These are phyloP conservation scores for Dalbergia cochinchinensis DNA, from an alignment of 306 rosid species.

Conservation along the genomic window DNA sequence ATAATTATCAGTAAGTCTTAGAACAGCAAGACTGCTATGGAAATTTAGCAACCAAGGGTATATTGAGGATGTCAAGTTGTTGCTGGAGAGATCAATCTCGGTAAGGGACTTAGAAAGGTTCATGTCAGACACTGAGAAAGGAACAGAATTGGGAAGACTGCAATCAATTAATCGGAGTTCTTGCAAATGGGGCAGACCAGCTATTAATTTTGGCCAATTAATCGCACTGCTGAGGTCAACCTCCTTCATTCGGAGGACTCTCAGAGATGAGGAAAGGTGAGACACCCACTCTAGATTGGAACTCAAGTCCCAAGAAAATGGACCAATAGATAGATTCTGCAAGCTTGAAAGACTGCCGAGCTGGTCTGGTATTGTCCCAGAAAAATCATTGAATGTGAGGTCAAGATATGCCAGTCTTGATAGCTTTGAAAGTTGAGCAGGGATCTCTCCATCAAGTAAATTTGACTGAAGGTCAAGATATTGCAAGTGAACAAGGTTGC, in stretches of 20 bases:
- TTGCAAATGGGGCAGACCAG: not conserved
- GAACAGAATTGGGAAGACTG: not conserved
- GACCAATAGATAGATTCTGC: not conserved
- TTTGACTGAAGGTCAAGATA: slow-evolving; percentile 1
- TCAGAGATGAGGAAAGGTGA: not conserved
- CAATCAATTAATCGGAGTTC: not conserved
- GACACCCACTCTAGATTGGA: slow-evolving; percentile 9
- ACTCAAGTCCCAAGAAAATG: not conserved
- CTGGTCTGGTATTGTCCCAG: not conserved
- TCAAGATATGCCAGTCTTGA: not conserved
- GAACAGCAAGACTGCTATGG: not conserved
- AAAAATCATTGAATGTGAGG: not conserved
- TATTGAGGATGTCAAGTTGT: not conserved
- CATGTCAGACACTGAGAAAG: not conserved
- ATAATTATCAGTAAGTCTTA: not conserved
- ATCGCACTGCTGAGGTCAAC: slow-evolving; percentile 4
- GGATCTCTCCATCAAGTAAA: not conserved
- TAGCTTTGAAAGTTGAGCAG: not conserved
- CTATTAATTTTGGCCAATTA: not conserved
- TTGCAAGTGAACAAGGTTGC: not conserved
- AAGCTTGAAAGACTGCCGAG: not conserved
- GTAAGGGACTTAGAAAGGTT: slow-evolving; percentile 1
- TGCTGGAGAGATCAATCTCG: not conserved
- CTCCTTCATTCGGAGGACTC: not conserved
- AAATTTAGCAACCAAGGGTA: not conserved